A percentile compares a stretch with the other conserved stretches of the same genome.
Evolutionary conservation across 164 flowering plant species (phyloP).

Genomic region (grape (Vitis vinifera)): DNA sequence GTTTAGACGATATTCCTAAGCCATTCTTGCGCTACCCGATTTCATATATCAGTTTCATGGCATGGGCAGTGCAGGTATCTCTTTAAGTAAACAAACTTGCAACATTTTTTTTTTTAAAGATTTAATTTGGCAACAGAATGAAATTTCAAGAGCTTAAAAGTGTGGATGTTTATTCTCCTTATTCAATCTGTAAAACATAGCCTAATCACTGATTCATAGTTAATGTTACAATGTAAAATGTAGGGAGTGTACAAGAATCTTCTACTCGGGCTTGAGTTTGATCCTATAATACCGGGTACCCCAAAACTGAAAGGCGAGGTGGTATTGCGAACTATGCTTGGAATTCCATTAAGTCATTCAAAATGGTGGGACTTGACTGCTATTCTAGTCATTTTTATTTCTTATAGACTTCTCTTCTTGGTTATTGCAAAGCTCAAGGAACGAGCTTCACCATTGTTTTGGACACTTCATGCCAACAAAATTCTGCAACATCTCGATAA

Average conservation of each 20-base stretch:
- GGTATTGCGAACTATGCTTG: constrained; percentile 14
- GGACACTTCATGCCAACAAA: constrained; percentile 3
- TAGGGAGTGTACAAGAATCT: constrained; percentile 43
- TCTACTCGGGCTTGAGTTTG: constrained; percentile 44
- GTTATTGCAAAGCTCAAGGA: constrained; percentile 25
- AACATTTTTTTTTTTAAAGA: not conserved
- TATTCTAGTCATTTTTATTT: constrained; percentile 10
- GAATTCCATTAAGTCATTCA: constrained; percentile 23
- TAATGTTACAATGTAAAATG: not conserved
- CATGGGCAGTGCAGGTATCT: constrained; percentile 27
- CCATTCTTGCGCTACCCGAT: constrained; percentile 36
- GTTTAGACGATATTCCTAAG: constrained; percentile 14
- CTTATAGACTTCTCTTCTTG: constrained; percentile 23
- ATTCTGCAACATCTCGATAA: not conserved
- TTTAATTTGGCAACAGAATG: too few relatives aligned
- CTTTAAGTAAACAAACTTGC: too few relatives aligned
- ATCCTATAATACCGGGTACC: constrained; percentile 24
- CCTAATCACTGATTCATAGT: not conserved
- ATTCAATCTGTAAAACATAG: not conserved
- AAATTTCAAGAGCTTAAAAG: too few relatives aligned
- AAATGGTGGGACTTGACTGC: constrained; percentile 48
- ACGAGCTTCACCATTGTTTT: constrained; percentile 10
- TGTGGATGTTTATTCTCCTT: too few relatives aligned
- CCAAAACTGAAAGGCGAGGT: constrained; percentile 34
- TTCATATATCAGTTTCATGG: constrained; percentile 24